Conservation (phyloP, 495 filamentous ascomycete species). For the Neurospora terricola region DNA sequence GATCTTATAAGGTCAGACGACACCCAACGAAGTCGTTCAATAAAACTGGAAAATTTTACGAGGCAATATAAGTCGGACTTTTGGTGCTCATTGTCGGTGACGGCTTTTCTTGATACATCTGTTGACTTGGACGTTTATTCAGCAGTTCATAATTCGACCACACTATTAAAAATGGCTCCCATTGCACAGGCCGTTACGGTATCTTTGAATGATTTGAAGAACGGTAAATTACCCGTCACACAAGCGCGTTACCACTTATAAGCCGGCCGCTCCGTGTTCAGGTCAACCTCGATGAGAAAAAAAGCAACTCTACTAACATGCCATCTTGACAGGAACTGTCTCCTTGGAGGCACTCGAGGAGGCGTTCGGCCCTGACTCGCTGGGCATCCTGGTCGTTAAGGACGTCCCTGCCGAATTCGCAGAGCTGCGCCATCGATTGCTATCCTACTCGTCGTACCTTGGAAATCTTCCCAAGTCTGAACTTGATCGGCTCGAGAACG, state of each 20-base stretch:
- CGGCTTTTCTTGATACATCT: not conserved
- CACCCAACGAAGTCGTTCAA: not conserved
- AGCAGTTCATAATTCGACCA: not conserved
- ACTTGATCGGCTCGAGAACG: constrained; percentile 63
- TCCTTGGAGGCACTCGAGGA: constrained; percentile 64
- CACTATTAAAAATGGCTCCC: constrained; percentile 27
- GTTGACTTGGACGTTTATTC: not conserved
- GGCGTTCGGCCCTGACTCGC: constrained; percentile 83
- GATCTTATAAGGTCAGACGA: not conserved
- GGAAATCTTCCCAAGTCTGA: constrained; percentile 66
- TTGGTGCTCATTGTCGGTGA: not conserved
- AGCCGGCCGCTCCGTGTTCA: not conserved
- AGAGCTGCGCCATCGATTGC: constrained; percentile 55
- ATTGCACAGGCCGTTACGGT: constrained; percentile 40
- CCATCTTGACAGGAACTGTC: constrained; percentile 42
- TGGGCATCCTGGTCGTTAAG: constrained; percentile 88
- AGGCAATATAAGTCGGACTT: not conserved
- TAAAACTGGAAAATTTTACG: not conserved
- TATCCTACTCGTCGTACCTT: constrained; percentile 83
- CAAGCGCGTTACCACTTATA: not conserved
- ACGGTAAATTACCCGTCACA: constrained; percentile 25
- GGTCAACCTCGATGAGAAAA: not conserved
- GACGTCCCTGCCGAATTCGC: constrained; percentile 64
- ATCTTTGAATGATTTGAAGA: constrained; percentile 41
- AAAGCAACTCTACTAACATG: not conserved